Evolutionary conservation across 108 stramenopile genomes (phyloP).

Genomic region (Schizochytrium sp.): DNA sequence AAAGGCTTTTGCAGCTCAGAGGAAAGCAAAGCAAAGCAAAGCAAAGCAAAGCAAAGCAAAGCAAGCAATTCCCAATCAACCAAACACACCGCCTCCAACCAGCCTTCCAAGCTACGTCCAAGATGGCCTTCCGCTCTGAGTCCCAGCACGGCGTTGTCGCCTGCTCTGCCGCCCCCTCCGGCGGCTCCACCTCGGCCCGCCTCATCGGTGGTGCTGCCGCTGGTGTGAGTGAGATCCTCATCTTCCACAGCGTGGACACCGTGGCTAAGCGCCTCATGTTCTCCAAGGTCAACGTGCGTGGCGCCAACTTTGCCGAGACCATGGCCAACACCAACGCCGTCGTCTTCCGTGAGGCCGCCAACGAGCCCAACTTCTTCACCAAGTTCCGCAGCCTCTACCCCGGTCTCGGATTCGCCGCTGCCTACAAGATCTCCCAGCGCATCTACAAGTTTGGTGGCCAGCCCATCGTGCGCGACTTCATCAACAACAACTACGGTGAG

Average conservation of each 20-base stretch:
- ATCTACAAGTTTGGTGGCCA: conserved; percentile 87
- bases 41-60: too few relatives aligned
- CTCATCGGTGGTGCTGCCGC: conserved; percentile 76
- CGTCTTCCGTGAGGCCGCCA: conserved; percentile 75
- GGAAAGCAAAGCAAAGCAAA: too few relatives aligned
- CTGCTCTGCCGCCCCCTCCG: conserved; percentile 47
- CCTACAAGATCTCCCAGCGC: conserved; percentile 85
- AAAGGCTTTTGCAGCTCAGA: too few relatives aligned
- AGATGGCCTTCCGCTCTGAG: too few relatives aligned
- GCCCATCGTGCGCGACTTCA: conserved; percentile 77
- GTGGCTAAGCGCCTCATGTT: conserved; percentile 77
- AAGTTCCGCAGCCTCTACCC: conserved; percentile 81
- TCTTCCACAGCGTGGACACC: conserved; percentile 82
- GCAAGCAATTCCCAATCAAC: too few relatives aligned
- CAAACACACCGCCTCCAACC: too few relatives aligned
- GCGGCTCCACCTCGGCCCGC: conserved; percentile 53
- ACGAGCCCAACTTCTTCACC: conserved; percentile 62
- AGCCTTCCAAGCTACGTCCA: too few relatives aligned
- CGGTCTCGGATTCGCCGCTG: conserved; percentile 83
- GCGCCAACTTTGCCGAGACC: conserved; percentile 68
- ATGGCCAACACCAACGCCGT: conserved; percentile 75
- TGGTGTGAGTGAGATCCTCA: conserved; percentile 74
- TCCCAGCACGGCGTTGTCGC: conserved; percentile 10
- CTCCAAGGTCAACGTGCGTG: conserved; percentile 68
- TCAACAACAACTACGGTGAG: conserved; percentile 76